Conservation (phyloP, 2,329 filamentous ascomycete species). For the Chaetomiaceae sp. region DNA sequence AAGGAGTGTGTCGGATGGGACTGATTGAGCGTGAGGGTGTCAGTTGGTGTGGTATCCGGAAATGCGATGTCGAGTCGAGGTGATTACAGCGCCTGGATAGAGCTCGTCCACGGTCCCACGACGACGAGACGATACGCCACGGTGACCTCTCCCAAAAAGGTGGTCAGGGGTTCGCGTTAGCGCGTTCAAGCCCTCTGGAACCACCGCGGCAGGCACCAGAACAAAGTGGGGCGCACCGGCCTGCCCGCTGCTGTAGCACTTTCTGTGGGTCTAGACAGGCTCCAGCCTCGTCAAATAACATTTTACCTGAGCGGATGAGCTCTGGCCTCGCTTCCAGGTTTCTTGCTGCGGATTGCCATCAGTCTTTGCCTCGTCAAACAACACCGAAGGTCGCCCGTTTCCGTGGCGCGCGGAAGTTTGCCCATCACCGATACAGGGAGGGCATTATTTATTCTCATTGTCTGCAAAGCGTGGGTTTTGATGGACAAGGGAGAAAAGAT, state of each 20-base stretch:
- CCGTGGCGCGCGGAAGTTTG: background rate
- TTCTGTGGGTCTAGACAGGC: too few relatives aligned
- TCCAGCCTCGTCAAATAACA: slow-evolving; percentile 18
- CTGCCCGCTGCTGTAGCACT: too few relatives aligned
- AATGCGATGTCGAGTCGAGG: background rate
- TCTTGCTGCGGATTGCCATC: background rate
- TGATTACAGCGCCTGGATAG: slow-evolving; percentile 16
- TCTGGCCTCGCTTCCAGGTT: slow-evolving; percentile 1
- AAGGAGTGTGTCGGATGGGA: background rate
- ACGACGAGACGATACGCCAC: slow-evolving; percentile 13
- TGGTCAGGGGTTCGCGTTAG: slow-evolving; percentile 22
- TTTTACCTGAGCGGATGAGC: slow-evolving; percentile 10
- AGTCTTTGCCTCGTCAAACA: background rate
- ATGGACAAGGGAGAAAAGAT: slow-evolving; percentile 12
- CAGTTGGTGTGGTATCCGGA: background rate
- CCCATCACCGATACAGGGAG: too few relatives aligned
- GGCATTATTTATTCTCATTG: background rate
- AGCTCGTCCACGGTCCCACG: slow-evolving; percentile 8
- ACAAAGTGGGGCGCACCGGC: slow-evolving; percentile 12
- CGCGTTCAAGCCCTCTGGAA: background rate
- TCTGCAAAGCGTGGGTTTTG: background rate
- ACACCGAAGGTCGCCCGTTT: too few relatives aligned
- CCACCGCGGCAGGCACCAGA: slow-evolving; percentile 7
- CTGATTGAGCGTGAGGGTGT: background rate
- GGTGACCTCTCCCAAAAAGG: slow-evolving; percentile 16